Conservation (phyloP, 768 basidiomycete species). For the Pisolithus marmoratus region DNA sequence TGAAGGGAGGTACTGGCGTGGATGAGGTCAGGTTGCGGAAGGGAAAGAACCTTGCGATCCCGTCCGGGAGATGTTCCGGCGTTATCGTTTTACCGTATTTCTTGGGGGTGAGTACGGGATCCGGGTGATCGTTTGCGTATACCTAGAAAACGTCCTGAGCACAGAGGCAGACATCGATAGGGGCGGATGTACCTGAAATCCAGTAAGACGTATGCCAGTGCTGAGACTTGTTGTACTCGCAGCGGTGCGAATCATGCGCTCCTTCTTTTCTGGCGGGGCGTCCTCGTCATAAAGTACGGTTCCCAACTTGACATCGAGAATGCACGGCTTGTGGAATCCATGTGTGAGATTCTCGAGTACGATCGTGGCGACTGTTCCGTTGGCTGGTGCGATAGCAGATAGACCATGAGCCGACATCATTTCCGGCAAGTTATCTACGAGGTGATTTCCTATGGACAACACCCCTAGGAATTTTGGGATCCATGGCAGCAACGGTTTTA, state of each 20-base stretch:
- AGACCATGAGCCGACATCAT: too few species aligned
- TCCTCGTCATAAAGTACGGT: conserved; percentile 73
- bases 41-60: conserved; percentile 77
- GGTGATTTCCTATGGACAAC: conserved; percentile 61
- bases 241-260: conserved; percentile 71
- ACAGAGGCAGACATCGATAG: neutral
- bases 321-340: conserved; percentile 72
- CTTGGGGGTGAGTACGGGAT: conserved; percentile 63
- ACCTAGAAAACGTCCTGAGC: conserved; percentile 41
- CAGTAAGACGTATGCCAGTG: conserved; percentile 63
- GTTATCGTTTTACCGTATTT: conserved; percentile 75
- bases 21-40: conserved; percentile 20
- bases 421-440: too few species aligned
- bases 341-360: conserved; percentile 82
- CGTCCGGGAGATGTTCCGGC: conserved; percentile 63
- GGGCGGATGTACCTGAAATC: neutral
- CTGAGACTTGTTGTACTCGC: conserved; percentile 63
- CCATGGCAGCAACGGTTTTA: conserved; percentile 41
- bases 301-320: conserved; percentile 85
- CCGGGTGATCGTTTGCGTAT: conserved; percentile 52
- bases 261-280: conserved; percentile 49
- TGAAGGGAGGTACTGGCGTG: conserved; percentile 5
- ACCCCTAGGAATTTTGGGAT: conserved; percentile 79
- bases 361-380: conserved; percentile 64
- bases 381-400: conserved; percentile 24